These are phyloP conservation scores for Oryza meridionalis DNA, from an alignment of 176 grass and related monocot genomes.

Conservation along the genomic window DNA sequence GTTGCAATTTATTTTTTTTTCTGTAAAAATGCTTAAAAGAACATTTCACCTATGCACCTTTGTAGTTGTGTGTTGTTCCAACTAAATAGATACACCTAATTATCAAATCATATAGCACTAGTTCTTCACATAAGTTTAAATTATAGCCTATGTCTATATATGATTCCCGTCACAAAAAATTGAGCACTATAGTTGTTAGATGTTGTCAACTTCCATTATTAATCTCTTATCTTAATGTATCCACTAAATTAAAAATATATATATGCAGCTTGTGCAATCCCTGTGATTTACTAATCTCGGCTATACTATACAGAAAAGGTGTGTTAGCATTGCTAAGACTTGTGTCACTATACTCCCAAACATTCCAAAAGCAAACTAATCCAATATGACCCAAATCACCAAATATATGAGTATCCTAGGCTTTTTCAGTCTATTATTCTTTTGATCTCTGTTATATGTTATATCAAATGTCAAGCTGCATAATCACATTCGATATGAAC, in stretches of 20 bases:
- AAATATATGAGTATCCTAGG: conserved; percentile 22
- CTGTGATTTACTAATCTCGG: too few relatives aligned
- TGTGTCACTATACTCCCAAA: neutral
- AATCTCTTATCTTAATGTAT: neutral
- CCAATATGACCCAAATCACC: conserved; percentile 9
- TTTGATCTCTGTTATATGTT: neutral
- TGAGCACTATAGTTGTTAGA: neutral
- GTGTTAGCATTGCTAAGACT: neutral
- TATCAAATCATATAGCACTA: neutral
- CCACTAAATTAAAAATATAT: neutral
- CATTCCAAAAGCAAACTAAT: neutral
- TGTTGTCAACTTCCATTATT: neutral
- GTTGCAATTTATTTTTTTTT: neutral
- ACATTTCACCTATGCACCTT: too few relatives aligned
- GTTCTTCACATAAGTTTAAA: neutral
- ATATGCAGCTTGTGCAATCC: too few relatives aligned
- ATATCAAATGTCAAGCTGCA: conserved; percentile 13
- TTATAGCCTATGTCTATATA: neutral
- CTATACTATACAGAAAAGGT: neutral
- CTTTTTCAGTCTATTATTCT: neutral
- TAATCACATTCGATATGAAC: neutral
- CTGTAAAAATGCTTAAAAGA: neutral
- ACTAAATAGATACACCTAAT: too few relatives aligned
- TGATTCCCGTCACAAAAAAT: neutral
- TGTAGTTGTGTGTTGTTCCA: too few relatives aligned